Conservation (phyloP, 257 asterid species). For the Solanum dulcamara region DNA sequence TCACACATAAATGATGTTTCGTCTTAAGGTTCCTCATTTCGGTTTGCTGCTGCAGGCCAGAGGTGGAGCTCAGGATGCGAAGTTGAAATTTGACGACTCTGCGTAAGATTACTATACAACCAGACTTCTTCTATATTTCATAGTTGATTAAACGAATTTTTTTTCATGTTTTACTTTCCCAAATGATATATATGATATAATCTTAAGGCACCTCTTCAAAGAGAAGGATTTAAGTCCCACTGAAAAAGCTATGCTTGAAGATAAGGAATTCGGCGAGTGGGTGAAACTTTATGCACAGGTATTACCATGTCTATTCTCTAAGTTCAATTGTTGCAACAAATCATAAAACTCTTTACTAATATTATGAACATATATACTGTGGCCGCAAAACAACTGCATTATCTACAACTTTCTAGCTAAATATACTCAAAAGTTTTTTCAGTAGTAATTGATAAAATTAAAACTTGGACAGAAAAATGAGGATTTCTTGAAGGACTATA, state of each 20-base stretch:
- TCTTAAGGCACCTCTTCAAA: slow-evolving; percentile 44
- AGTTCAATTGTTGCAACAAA: not conserved
- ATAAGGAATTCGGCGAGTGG: slow-evolving; percentile 28
- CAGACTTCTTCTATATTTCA: not conserved
- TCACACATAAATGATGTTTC: not conserved
- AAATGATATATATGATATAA: too few species aligned
- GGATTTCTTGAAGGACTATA: slow-evolving; percentile 61
- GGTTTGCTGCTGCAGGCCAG: slow-evolving; percentile 31
- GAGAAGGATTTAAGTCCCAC: slow-evolving; percentile 49
- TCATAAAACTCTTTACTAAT: not conserved
- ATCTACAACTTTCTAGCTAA: not conserved
- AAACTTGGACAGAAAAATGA: slow-evolving; percentile 47
- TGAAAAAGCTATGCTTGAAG: slow-evolving; percentile 53
- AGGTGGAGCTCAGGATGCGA: slow-evolving; percentile 65
- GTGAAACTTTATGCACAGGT: slow-evolving; percentile 57
- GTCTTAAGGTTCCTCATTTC: not conserved
- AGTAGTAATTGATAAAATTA: not conserved
- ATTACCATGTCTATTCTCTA: not conserved
- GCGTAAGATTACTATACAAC: slow-evolving; percentile 26
- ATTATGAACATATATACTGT: not conserved
- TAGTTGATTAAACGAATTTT: not conserved
- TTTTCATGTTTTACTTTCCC: slow-evolving; percentile 1
- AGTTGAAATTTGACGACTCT: slow-evolving; percentile 66
- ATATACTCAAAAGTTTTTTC: not conserved
- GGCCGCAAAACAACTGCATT: not conserved